Evolutionary conservation across 148 eudicot genomes (phyloP).

Genomic region (Pharnaceum exiguum): DNA sequence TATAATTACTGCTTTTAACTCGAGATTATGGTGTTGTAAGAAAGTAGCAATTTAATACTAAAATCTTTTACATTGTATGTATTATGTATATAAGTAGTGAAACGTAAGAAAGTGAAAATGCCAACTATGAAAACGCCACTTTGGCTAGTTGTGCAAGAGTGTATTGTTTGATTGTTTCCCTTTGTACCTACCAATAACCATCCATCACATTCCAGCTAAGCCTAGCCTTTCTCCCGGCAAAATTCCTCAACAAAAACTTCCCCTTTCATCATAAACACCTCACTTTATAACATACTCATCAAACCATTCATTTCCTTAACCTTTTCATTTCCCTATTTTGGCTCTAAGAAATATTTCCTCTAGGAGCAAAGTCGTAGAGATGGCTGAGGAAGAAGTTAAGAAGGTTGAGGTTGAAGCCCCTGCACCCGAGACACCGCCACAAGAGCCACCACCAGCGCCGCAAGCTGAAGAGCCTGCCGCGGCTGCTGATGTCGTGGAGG

Average conservation of each 20-base stretch:
- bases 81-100: too few relatives aligned
- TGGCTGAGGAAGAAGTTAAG: conserved; percentile 20
- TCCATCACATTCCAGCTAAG: conserved; percentile 2
- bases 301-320: background rate
- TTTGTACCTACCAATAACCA: background rate
- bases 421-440: conserved; percentile 2
- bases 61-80: background rate
- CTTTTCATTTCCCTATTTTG: background rate
- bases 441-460: background rate
- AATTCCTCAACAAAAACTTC: conserved; percentile 5
- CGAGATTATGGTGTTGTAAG: background rate
- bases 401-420: conserved; percentile 12
- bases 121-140: conserved; percentile 7
- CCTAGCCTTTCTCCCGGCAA: background rate
- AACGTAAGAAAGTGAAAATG: background rate
- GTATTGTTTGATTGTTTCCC: background rate
- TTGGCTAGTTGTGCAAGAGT: background rate
- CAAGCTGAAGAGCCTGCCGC: background rate
- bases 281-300: background rate
- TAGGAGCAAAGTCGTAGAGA: background rate
- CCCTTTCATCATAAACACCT: background rate
- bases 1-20: background rate
- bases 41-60: too few relatives aligned
- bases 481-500: conserved; percentile 28
- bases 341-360: background rate